Evolutionary conservation across 441 rosid species (phyloP), one percentile per base, ranked within the genome.

Genomic region (Pelargonium fulgidum): DNA sequence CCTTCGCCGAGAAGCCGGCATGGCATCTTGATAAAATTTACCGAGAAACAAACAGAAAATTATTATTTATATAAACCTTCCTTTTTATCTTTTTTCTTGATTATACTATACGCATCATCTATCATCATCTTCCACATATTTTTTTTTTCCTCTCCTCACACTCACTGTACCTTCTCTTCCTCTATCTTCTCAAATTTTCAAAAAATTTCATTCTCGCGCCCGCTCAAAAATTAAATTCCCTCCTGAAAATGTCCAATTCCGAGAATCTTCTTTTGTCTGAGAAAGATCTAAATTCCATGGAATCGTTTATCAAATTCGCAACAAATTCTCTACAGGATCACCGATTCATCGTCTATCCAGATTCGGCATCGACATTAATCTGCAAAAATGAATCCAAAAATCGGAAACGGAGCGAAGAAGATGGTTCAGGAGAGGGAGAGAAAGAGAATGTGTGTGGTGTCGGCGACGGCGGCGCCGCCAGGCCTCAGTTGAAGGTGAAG

Each of bases 401-500:
- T 47, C 52, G 1, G 52, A 47, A 47, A 2, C 52, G 1, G 52
- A 47, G n/a, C n/a, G 52, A 1, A 7, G 13, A 3, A 47, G 52
- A 47, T 9, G 13, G 7, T 14, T 1, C 8, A 47, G 13, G 3
- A 47, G 13, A 14, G 2, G n/a, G 52, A 13, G 7, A 14, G 8
- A 47, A 4, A 76, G 62, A 41, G 77, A 70, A 16, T 22, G 10
- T n/a, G n/a, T n/a, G n/a, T n/a, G n/a, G n/a, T n/a, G n/a, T n/a
- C n/a, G n/a, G n/a, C n/a, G n/a, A n/a, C n/a, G n/a, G n/a, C n/a
- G n/a, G n/a, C n/a, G n/a, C n/a, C n/a, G n/a, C n/a, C n/a, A n/a
- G n/a, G 48, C 4, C 48, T 44, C 10, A 7, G 4, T 12, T 44
- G 48, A 44, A 44, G 48, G 4, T 44, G 52, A 47, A 47, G n/a